A percentile compares a stretch with the other conserved stretches of the same genome.
These are phyloP conservation scores for Fusarium marasasianum DNA, from an alignment of 2,329 filamentous ascomycete genomes.

Conservation along the genomic window DNA sequence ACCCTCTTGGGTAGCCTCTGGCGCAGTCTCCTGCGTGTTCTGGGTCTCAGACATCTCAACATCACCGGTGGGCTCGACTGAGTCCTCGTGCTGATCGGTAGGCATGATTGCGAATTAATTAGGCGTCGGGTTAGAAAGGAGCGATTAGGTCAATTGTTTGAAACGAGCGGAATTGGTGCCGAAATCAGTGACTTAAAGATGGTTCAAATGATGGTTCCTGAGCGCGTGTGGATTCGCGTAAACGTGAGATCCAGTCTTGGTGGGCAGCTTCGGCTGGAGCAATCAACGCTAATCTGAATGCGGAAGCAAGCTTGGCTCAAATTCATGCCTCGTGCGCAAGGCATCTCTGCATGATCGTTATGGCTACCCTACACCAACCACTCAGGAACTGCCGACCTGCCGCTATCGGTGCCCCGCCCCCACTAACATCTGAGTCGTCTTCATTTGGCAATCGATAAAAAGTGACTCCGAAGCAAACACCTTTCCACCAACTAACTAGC, in stretches of 20 bases:
- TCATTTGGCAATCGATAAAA: conserved; percentile 27
- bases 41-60: conserved; percentile 52
- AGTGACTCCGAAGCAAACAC: conserved; percentile 31
- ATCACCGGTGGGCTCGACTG: conserved; percentile 45
- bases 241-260: background rate
- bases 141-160: background rate
- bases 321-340: conserved; percentile 28
- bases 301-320: conserved; percentile 15
- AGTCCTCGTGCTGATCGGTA: conserved; percentile 37
- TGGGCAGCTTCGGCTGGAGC: background rate
- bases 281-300: background rate
- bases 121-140: background rate
- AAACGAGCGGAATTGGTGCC: conserved; percentile 13
- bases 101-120: conserved; percentile 43
- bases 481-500: conserved; percentile 2
- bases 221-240: background rate
- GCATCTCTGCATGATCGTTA: background rate
- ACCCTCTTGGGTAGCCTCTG: conserved; percentile 47
- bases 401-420: conserved; percentile 41
- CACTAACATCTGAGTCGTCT: conserved; percentile 26
- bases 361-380: conserved; percentile 22
- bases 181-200: background rate
- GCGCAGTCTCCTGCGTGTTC: conserved; percentile 8
- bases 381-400: background rate
- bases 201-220: background rate